These are phyloP conservation scores for Penicillium malachiteum DNA, from an alignment of 495 filamentous ascomycete species.

Conservation along the genomic window DNA sequence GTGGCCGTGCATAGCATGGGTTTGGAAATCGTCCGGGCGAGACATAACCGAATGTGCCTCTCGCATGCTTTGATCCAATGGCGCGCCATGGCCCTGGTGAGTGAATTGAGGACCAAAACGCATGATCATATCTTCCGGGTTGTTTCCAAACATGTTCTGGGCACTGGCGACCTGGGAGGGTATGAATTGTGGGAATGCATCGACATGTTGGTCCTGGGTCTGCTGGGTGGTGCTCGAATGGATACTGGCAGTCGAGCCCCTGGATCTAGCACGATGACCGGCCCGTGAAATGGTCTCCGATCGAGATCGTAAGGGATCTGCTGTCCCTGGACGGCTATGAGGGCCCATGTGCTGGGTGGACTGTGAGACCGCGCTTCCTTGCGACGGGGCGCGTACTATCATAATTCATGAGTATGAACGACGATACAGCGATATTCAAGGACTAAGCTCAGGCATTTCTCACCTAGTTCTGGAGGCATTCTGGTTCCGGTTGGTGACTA, in stretches of 20 bases:
- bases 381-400: slow-evolving; percentile 28
- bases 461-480: slow-evolving; percentile 30
- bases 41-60: slow-evolving; percentile 48
- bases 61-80: slow-evolving; percentile 52
- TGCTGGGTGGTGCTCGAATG: slow-evolving; percentile 69
- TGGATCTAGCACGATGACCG: slow-evolving; percentile 67
- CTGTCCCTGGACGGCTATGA: slow-evolving; percentile 46
- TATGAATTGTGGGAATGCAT: slow-evolving; percentile 50
- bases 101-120: slow-evolving; percentile 56
- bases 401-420: slow-evolving; percentile 1
- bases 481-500: slow-evolving; percentile 16
- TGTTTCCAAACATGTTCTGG: slow-evolving; percentile 48
- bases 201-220: slow-evolving; percentile 60
- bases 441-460: slow-evolving; percentile 6
- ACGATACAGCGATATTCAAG: background rate
- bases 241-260: slow-evolving; percentile 82
- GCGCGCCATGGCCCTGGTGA: slow-evolving; percentile 50
- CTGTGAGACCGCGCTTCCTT: slow-evolving; percentile 37
- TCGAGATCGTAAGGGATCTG: slow-evolving; percentile 51
- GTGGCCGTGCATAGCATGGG: slow-evolving; percentile 49
- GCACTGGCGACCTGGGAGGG: slow-evolving; percentile 53
- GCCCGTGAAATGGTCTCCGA: slow-evolving; percentile 61
- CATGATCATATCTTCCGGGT: slow-evolving; percentile 66
- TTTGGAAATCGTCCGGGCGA: slow-evolving; percentile 46
- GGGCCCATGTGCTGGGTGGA: slow-evolving; percentile 37